Conservation (phyloP, 164 flowering plant species). For the Santalum album region DNA sequence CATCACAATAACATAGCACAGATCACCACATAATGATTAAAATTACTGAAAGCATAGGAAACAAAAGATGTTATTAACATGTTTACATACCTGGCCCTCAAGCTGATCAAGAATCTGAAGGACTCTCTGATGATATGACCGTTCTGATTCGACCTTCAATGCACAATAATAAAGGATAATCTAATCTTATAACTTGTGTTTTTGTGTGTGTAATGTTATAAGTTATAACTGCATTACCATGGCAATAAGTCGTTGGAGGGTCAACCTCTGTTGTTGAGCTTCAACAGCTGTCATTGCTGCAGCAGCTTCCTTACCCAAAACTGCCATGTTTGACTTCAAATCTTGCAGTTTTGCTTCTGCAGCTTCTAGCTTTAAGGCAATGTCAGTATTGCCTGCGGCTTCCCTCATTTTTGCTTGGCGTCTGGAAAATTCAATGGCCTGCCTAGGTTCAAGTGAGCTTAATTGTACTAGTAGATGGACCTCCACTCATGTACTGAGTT, state of each 20-base stretch:
- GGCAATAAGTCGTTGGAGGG: conserved; percentile 77
- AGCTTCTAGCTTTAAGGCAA: conserved; percentile 55
- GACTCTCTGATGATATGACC: conserved; percentile 63
- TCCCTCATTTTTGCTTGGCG: conserved; percentile 77
- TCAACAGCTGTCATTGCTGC: conserved; percentile 97
- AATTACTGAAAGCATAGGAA: no score
- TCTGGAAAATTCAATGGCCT: conserved; percentile 90
- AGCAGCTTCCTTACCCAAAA: conserved; percentile 86
- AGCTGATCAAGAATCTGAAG: conserved; percentile 87
- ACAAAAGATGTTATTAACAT: background rate
- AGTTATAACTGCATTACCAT: conserved; percentile 40
- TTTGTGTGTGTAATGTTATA: no score
- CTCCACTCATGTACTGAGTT: no score
- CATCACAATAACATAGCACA: background rate
- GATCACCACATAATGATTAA: no score
- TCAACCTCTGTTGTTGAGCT: conserved; percentile 88
- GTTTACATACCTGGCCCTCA: conserved; percentile 57
- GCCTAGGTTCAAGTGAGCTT: conserved; percentile 20
- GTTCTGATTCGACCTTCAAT: conserved; percentile 82
- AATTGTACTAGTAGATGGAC: no score
- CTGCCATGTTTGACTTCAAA: conserved; percentile 65
- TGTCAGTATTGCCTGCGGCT: conserved; percentile 48
- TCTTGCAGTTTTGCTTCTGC: conserved; percentile 80
- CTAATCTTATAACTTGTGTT: background rate
- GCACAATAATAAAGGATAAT: conserved; percentile 6